phyloP scores from a whole-genome alignment of 805 yeast genomes.

The Candida nemodendra region DNA sequence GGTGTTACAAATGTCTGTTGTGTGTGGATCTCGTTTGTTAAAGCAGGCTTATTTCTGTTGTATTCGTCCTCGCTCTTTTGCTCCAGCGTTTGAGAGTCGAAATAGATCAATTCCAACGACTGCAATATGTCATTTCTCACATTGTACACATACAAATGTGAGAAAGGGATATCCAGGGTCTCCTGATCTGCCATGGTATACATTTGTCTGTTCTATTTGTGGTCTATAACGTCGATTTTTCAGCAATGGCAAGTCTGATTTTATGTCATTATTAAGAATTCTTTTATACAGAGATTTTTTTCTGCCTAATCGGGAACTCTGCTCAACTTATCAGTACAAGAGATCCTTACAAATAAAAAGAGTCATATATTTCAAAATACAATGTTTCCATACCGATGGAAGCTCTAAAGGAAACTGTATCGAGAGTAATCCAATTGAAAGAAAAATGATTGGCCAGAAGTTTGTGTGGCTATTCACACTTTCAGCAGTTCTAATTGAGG shows the following conservation, averaged over 20 bases:
- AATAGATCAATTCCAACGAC: slow-evolving; percentile 52
- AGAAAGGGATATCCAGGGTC: slow-evolving; percentile 12
- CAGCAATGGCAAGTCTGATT: too few species aligned
- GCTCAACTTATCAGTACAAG: too few species aligned
- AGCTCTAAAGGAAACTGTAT: too few species aligned
- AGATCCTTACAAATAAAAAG: too few species aligned
- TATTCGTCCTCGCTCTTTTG: slow-evolving; percentile 21
- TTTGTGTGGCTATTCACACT: background rate
- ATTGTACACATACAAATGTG: slow-evolving; percentile 50
- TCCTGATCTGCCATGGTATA: background rate
- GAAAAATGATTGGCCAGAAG: too few species aligned
- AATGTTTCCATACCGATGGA: too few species aligned
- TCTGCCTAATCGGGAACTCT: too few species aligned
- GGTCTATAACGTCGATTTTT: too few species aligned
- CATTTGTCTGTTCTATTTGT: background rate
- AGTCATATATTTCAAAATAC: too few species aligned
- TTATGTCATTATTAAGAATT: too few species aligned
- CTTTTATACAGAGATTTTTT: too few species aligned
- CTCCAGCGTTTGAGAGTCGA: slow-evolving; percentile 49
- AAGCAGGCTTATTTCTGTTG: slow-evolving; percentile 12
- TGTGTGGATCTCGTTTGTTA: background rate
- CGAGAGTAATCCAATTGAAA: too few species aligned
- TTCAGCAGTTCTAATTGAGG: background rate
- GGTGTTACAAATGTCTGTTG: slow-evolving; percentile 15
- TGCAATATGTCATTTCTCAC: slow-evolving; percentile 39